Conservation (phyloP, 768 basidiomycete species). For the Baorangia bicolor region DNA sequence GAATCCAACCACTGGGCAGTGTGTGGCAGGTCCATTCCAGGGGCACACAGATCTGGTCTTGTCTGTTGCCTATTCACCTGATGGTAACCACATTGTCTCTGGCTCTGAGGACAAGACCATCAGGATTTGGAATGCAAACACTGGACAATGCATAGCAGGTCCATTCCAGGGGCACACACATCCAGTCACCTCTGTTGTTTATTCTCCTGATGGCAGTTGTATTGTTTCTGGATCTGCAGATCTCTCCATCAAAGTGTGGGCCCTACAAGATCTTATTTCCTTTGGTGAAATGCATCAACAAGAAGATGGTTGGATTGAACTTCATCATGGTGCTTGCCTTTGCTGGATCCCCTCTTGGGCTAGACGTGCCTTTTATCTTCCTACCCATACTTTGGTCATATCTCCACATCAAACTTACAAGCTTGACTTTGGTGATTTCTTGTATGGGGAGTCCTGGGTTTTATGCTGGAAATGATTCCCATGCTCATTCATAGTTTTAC, state of each 20-base stretch:
- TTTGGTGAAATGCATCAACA: conserved; percentile 4
- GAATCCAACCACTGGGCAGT: conserved; percentile 13
- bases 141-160: conserved; percentile 15
- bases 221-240: conserved; percentile 20
- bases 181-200: conserved; percentile 9
- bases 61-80: conserved; percentile 19
- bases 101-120: conserved; percentile 18
- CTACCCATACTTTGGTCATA: conserved; percentile 13
- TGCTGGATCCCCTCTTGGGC: conserved; percentile 22
- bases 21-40: conserved; percentile 19
- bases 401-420: conserved; percentile 10
- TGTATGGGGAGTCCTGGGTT: conserved; percentile 19
- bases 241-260: conserved; percentile 13
- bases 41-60: conserved; percentile 17
- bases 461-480: conserved; percentile 17
- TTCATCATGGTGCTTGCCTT: conserved; percentile 5
- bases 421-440: conserved; percentile 10
- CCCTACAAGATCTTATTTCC: background rate
- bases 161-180: conserved; percentile 14
- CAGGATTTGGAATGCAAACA: conserved; percentile 16
- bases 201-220: conserved; percentile 15
- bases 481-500: background rate
- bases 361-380: conserved; percentile 19
- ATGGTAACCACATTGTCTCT: conserved; percentile 17
- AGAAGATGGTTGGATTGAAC: conserved; percentile 19